Evolutionary conservation across 2,329 filamentous ascomycete genomes (phyloP).

Genomic region (Golovinomyces cichoracearum): DNA sequence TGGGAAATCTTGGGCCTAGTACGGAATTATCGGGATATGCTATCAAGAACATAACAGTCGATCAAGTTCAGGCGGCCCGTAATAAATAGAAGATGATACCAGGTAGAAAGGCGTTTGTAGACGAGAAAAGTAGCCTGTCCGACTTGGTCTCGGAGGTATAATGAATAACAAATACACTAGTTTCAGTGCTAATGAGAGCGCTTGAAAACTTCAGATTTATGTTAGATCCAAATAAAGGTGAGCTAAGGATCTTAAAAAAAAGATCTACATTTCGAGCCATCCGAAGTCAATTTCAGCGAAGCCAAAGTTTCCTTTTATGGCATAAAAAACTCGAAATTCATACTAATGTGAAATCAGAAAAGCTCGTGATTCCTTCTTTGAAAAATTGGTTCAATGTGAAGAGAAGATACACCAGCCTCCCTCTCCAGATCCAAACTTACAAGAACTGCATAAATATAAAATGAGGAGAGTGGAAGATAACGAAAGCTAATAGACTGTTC

Average conservation of each 20-base stretch:
- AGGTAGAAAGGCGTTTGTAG: not conserved
- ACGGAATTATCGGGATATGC: not conserved
- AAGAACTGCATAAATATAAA: not conserved
- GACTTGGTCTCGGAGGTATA: not conserved
- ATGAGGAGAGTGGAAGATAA: not conserved
- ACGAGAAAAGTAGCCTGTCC: not conserved
- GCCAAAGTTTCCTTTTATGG: too few species aligned
- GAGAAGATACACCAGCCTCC: not conserved
- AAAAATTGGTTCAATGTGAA: not conserved
- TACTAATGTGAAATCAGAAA: too few species aligned
- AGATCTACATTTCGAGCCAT: not conserved
- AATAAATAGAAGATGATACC: not conserved
- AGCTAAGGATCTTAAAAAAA: not conserved
- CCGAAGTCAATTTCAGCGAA: not conserved
- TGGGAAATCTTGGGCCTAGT: not conserved
- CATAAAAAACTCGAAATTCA: too few species aligned
- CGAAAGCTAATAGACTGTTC: not conserved
- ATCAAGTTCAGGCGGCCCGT: not conserved
- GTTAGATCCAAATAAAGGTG: not conserved
- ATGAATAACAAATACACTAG: not conserved
- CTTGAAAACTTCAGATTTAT: not conserved
- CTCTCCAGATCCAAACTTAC: not conserved
- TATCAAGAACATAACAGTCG: not conserved
- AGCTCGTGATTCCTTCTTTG: not conserved
- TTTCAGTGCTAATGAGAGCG: not conserved